phyloP scores from a whole-genome alignment of 208 protist genomes.

The Herpetomonas tarakana region DNA sequence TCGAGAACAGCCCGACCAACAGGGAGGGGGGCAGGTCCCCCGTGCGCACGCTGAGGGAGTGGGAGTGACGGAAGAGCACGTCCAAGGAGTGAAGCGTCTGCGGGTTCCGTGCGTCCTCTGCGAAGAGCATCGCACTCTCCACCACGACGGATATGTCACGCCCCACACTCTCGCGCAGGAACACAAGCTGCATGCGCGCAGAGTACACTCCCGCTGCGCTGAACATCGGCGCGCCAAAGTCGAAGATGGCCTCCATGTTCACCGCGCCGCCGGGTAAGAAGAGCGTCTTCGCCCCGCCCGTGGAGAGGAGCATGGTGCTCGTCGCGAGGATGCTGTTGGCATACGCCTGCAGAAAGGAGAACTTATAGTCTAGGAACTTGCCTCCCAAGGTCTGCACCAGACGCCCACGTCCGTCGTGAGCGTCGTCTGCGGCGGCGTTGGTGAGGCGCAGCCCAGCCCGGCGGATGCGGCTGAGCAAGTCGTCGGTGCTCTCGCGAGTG shows the following conservation, averaged over 20 bases:
- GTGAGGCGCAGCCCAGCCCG: too few relatives aligned
- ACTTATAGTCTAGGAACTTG: too few relatives aligned
- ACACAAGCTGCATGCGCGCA: constrained; percentile 55
- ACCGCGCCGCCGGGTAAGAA: constrained; percentile 52
- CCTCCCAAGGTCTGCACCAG: too few relatives aligned
- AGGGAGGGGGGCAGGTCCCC: constrained; percentile 15
- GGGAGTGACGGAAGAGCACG: constrained; percentile 46
- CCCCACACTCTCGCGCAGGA: constrained; percentile 42
- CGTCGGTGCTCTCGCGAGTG: too few relatives aligned
- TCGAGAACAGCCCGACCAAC: constrained; percentile 9
- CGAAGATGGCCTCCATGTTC: constrained; percentile 56
- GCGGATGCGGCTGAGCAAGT: too few relatives aligned
- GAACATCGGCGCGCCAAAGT: constrained; percentile 49
- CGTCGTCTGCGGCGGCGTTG: too few relatives aligned
- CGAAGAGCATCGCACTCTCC: constrained; percentile 52
- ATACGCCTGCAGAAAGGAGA: constrained; percentile 50
- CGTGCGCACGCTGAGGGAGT: constrained; percentile 42
- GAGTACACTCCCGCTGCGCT: constrained; percentile 50
- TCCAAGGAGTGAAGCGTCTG: constrained; percentile 35
- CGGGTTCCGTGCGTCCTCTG: constrained; percentile 28
- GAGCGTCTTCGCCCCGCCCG: constrained; percentile 25
- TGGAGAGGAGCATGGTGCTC: constrained; percentile 59
- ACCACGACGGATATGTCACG: constrained; percentile 53
- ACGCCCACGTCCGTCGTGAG: too few relatives aligned
- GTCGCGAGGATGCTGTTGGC: constrained; percentile 52